Percentiles rank a stretch among this genome's conserved stretches.
These are phyloP conservation scores for Porosira glacialis DNA, from an alignment of 352 stramenopile genomes.

Conservation along the genomic window DNA sequence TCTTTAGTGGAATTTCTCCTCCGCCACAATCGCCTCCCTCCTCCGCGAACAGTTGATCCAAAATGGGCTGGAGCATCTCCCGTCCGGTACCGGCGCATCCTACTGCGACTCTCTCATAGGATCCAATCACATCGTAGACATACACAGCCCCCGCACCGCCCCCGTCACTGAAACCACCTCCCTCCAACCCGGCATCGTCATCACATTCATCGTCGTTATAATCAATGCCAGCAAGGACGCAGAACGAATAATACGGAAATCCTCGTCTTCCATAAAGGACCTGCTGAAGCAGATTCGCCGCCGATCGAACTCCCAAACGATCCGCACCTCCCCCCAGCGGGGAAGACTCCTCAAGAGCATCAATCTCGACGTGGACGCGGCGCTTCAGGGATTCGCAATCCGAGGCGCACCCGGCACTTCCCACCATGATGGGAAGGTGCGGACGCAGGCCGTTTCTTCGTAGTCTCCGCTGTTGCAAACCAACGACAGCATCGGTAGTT, in stretches of 20 bases:
- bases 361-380: constrained; percentile 52
- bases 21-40: constrained; percentile 1
- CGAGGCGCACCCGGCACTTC: constrained; percentile 60
- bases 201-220: not conserved
- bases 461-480: not conserved
- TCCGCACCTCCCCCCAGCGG: not conserved
- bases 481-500: not conserved
- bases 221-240: constrained; percentile 65
- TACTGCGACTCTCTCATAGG: constrained; percentile 72
- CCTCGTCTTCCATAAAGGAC: constrained; percentile 61
- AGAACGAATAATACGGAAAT: constrained; percentile 80
- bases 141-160: constrained; percentile 48
- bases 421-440: constrained; percentile 49
- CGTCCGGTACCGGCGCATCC: constrained; percentile 61
- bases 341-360: constrained; percentile 36
- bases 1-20: not conserved
- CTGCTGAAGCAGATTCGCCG: constrained; percentile 64
- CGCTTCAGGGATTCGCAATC: constrained; percentile 72
- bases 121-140: constrained; percentile 79
- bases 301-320: constrained; percentile 43
- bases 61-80: constrained; percentile 72
- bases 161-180: no score
- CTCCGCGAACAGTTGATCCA: constrained; percentile 67
- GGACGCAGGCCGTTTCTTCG: not conserved
- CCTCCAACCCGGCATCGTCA: no score